phyloP scores from a whole-genome alignment of 2,329 filamentous ascomycete species.

The Cucurbitaria berberidis region DNA sequence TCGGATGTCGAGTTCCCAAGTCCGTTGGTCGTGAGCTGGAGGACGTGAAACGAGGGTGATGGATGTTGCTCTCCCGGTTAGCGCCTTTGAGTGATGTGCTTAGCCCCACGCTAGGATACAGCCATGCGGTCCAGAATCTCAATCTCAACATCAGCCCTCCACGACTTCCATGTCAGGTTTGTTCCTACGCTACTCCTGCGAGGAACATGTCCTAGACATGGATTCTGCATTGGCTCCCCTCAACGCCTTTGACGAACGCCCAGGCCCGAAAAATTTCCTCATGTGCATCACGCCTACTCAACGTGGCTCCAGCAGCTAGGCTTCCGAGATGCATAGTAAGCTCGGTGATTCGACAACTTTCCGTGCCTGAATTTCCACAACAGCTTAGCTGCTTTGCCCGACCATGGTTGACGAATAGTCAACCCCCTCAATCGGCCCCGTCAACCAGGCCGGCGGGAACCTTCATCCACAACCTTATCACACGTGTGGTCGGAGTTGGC shows the following conservation, averaged over 20 bases:
- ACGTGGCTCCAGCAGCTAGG: constrained; percentile 24
- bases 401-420: constrained; percentile 15
- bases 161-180: constrained; percentile 7
- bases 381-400: constrained; percentile 17
- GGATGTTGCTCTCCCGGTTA: constrained; percentile 13
- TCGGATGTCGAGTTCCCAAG: constrained; percentile 1
- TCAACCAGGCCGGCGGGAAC: constrained; percentile 20
- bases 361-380: constrained; percentile 24
- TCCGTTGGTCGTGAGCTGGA: constrained; percentile 6
- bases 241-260: constrained; percentile 7
- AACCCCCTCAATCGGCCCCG: constrained; percentile 13
- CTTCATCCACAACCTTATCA: constrained; percentile 17
- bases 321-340: constrained; percentile 8
- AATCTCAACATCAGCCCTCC: constrained; percentile 10
- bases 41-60: constrained; percentile 8
- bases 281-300: constrained; percentile 17
- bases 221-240: constrained; percentile 9
- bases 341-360: constrained; percentile 15
- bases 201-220: constrained; percentile 15
- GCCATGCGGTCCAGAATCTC: constrained; percentile 15
- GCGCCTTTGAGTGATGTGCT: constrained; percentile 7
- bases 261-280: constrained; percentile 9
- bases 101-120: constrained; percentile 8
- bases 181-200: constrained; percentile 24
- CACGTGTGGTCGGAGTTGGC: constrained; percentile 22